Conservation (phyloP, 495 filamentous ascomycete species). For the Podospora anserina region DNA sequence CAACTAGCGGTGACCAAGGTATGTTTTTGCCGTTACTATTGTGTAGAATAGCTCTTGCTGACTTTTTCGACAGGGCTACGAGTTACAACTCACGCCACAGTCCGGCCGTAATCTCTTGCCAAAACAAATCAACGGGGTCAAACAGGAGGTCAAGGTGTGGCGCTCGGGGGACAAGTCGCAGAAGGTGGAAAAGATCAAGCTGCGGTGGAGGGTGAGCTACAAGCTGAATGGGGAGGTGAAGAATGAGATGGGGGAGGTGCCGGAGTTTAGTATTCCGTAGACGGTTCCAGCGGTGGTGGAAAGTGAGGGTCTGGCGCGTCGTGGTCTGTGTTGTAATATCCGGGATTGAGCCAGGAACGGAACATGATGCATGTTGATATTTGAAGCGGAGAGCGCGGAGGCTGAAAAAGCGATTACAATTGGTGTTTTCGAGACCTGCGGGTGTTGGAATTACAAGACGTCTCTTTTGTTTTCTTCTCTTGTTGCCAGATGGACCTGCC, state of each 20-base stretch:
- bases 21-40: conserved; percentile 11
- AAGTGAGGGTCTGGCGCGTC: background rate
- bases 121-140: conserved; percentile 71
- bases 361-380: background rate
- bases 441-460: background rate
- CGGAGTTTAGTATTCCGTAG: conserved; percentile 69
- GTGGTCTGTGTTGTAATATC: background rate
- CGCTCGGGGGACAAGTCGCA: conserved; percentile 59
- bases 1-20: conserved; percentile 93
- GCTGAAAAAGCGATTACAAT: background rate
- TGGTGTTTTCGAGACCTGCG: background rate
- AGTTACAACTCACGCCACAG: conserved; percentile 78
- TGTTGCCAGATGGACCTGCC: too few relatives aligned
- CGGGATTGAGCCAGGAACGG: background rate
- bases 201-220: conserved; percentile 86
- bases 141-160: conserved; percentile 75
- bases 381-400: background rate
- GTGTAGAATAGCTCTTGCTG: background rate
- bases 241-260: conserved; percentile 84
- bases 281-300: background rate
- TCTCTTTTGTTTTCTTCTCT: too few relatives aligned
- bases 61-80: conserved; percentile 58
- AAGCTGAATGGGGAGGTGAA: conserved; percentile 57
- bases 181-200: conserved; percentile 73
- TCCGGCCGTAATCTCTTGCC: conserved; percentile 70